These are phyloP conservation scores for Rhizopogon vinicolor DNA, from an alignment of 768 basidiomycete genomes.

Conservation along the genomic window DNA sequence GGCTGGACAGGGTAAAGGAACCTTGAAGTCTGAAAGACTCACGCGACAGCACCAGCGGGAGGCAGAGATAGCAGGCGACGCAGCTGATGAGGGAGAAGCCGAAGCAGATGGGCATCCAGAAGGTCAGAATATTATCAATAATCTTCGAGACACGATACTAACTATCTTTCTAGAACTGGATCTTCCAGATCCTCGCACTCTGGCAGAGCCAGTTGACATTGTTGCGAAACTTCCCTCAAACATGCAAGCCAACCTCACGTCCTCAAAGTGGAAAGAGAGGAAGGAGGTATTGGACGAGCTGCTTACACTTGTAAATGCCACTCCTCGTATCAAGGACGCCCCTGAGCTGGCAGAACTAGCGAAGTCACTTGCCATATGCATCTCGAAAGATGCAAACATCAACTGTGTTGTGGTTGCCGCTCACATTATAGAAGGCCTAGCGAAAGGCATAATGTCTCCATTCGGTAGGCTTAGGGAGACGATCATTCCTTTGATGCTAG, in stretches of 20 bases:
- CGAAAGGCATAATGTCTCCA: constrained; percentile 68
- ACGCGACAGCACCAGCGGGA: constrained; percentile 79
- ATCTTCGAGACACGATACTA: neutral
- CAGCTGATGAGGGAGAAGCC: constrained; percentile 29
- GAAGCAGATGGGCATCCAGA: constrained; percentile 46
- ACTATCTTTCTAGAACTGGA: constrained; percentile 36
- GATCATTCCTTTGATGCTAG: constrained; percentile 75
- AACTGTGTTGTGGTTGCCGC: constrained; percentile 92
- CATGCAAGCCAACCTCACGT: constrained; percentile 70
- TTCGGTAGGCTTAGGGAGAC: constrained; percentile 74
- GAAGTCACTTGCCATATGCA: constrained; percentile 71
- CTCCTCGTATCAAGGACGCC: constrained; percentile 76
- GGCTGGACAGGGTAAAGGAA: constrained; percentile 82
- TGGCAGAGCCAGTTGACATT: constrained; percentile 81
- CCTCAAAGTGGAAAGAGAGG: constrained; percentile 97
- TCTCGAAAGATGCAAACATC: constrained; percentile 90
- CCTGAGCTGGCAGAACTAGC: constrained; percentile 73
- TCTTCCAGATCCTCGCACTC: constrained; percentile 68
- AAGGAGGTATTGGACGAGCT: constrained; percentile 89
- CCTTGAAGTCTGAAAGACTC: constrained; percentile 70
- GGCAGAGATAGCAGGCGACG: constrained; percentile 41
- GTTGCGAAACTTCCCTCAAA: constrained; percentile 69
- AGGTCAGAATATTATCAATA: constrained; percentile 32
- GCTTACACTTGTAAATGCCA: constrained; percentile 58
- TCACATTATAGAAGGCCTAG: constrained; percentile 78